Evolutionary conservation across 2,329 filamentous ascomycete genomes (phyloP), one percentile per base, ranked within the genome.

Genomic region (Alternaria brassicicola): DNA sequence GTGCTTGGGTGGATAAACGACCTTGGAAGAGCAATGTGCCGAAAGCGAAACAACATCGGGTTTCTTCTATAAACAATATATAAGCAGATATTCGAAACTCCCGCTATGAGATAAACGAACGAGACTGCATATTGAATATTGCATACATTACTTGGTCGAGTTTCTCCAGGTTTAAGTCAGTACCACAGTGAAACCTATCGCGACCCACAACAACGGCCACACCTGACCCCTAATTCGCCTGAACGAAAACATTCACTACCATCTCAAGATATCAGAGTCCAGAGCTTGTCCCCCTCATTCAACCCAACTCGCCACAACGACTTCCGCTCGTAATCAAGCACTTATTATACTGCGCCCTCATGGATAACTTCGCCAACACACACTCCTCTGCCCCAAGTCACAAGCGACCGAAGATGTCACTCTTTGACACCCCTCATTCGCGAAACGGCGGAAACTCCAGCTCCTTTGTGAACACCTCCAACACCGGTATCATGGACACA

Each of bases 361-460:
- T 47, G 28, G 1, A 23, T 17, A 7, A 25, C 4, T 1, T 21
- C 15, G 3, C 13, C 43, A 25, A 33, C 23, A 13, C 17, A 13
- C 7, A n/a, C 3, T 12, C n/a, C 15, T 15, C 28, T 19, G 15
- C 13, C n/a, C 12, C 3, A 13, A 2, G 9, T 6, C 33, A 41
- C 6, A 51, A 42, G 19, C 36, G 48, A 21, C 48, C 6, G 5
- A 51, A 31, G 15, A 43, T 17, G 33, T 41, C 48, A 25, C 49
- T 57, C 21, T 47, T 51, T 23, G 28, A 28, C 15, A 55, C 41
- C 25, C 13, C 41, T n/a, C 51, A 36, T 15, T 51, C 33, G 0
- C 59, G 55, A 38, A 58, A 61, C 17, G 51, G 55, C n/a, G 55
- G 59, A 23, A 17, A 12, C 7, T n/a, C 33, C 30, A 31, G 21